These are phyloP conservation scores for Russula emetica DNA, from an alignment of 768 basidiomycete genomes.

Conservation along the genomic window DNA sequence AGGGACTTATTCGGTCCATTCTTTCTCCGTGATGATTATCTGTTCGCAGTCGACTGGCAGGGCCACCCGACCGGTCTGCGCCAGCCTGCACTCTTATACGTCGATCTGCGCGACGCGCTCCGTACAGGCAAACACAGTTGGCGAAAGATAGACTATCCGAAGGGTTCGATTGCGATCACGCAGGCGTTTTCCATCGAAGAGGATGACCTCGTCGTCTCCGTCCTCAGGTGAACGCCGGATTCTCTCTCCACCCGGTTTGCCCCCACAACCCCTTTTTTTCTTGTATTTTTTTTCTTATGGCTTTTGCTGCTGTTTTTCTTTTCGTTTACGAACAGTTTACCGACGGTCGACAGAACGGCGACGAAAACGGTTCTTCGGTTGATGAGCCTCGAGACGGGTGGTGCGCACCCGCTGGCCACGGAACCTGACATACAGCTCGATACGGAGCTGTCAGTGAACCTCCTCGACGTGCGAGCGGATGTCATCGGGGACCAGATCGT, in stretches of 20 bases:
- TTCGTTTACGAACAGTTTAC: slow-evolving; percentile 4
- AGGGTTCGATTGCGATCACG: slow-evolving; percentile 14
- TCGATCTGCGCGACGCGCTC: slow-evolving; percentile 19
- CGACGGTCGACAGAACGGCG: not conserved
- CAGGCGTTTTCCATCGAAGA: slow-evolving; percentile 16
- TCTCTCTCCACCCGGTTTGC: not conserved
- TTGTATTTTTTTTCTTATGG: not conserved
- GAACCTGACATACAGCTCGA: slow-evolving; percentile 7
- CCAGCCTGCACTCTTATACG: slow-evolving; percentile 6
- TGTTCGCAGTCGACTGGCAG: slow-evolving; percentile 17
- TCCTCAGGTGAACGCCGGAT: slow-evolving; percentile 15
- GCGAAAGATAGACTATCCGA: slow-evolving; percentile 21
- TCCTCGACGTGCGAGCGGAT: slow-evolving; percentile 12
- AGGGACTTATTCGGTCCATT: slow-evolving; percentile 18
- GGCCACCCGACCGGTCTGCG: not conserved
- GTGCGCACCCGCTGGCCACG: not conserved
- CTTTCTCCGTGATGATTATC: slow-evolving; percentile 19
- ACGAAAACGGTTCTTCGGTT: slow-evolving; percentile 11
- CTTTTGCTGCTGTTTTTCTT: not conserved
- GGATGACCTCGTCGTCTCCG: slow-evolving; percentile 23
- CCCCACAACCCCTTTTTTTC: not conserved
- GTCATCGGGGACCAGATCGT: slow-evolving; percentile 8
- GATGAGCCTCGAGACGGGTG: slow-evolving; percentile 20
- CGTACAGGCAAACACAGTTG: slow-evolving; percentile 4
- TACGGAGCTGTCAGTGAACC: slow-evolving; percentile 7